phyloP scores from a whole-genome alignment of 2,329 filamentous ascomycete genomes.

The Torrubiella hemipterigena region DNA sequence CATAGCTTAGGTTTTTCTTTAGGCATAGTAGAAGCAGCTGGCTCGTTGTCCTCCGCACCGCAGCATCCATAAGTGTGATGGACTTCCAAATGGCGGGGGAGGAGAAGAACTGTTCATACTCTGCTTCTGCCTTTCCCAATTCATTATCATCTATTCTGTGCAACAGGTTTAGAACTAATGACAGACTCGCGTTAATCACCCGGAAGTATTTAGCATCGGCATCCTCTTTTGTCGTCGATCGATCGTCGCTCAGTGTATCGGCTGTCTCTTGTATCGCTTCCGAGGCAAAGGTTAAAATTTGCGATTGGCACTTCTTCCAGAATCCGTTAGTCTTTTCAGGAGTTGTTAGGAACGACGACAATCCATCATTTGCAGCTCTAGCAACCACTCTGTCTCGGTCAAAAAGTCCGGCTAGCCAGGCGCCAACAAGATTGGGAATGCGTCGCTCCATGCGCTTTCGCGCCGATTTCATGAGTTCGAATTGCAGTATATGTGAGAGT shows the following conservation, averaged over 20 bases:
- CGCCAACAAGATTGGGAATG: conserved; percentile 64
- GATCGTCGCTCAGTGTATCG: conserved; percentile 77
- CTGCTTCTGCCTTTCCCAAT: conserved; percentile 43
- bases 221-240: conserved; percentile 74
- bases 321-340: conserved; percentile 68
- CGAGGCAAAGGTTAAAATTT: conserved; percentile 72
- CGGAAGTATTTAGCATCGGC: conserved; percentile 75
- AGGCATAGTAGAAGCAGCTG: conserved; percentile 39
- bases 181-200: conserved; percentile 48
- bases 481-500: conserved; percentile 65
- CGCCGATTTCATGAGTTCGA: conserved; percentile 45
- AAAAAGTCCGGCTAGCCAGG: conserved; percentile 86
- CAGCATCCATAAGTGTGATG: conserved; percentile 48
- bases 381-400: conserved; percentile 72
- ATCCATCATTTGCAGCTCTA: conserved; percentile 64
- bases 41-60: conserved; percentile 37
- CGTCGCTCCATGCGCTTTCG: conserved; percentile 77
- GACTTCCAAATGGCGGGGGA: conserved; percentile 56
- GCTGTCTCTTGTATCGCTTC: conserved; percentile 71
- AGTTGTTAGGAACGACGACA: conserved; percentile 63
- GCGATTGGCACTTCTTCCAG: conserved; percentile 68
- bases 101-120: conserved; percentile 55
- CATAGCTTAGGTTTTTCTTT: conserved; percentile 33
- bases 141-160: conserved; percentile 37
- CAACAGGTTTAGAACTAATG: conserved; percentile 41